These are phyloP conservation scores for Aspergillus phoenicis DNA, from an alignment of 2,329 filamentous ascomycete species.

Conservation along the genomic window DNA sequence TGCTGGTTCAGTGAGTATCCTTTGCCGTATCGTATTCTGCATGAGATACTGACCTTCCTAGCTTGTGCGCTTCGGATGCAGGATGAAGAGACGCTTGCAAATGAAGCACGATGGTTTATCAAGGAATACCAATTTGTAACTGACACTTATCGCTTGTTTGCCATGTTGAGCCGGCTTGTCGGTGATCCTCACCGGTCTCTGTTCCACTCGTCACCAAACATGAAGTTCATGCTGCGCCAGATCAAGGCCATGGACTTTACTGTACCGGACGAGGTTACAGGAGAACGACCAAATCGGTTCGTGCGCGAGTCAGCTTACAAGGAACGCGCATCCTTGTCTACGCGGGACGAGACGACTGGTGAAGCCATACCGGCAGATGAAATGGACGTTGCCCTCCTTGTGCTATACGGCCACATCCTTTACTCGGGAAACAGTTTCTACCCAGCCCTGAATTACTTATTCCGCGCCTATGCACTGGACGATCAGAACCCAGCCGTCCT, in stretches of 20 bases:
- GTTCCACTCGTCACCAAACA: constrained; percentile 78
- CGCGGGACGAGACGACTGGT: constrained; percentile 37
- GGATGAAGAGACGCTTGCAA: constrained; percentile 74
- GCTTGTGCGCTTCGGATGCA: constrained; percentile 80
- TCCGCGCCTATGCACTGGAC: constrained; percentile 72
- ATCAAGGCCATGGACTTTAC: constrained; percentile 86
- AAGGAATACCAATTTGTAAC: constrained; percentile 77
- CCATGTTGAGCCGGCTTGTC: constrained; percentile 73
- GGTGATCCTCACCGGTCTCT: constrained; percentile 62
- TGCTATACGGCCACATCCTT: constrained; percentile 87
- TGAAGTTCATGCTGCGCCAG: constrained; percentile 89
- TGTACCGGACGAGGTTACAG: constrained; percentile 54
- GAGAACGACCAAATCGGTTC: constrained; percentile 24
- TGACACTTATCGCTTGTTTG: constrained; percentile 82
- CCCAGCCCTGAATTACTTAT: constrained; percentile 84
- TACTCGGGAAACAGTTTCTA: constrained; percentile 81
- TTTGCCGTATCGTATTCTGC: not conserved
- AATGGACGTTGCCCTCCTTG: constrained; percentile 78
- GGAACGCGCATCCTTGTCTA: constrained; percentile 46
- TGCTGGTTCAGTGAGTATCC: constrained; percentile 68
- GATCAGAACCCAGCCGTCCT: constrained; percentile 76
- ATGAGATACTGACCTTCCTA: constrained; percentile 33
- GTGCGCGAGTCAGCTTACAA: constrained; percentile 47
- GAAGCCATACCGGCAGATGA: constrained; percentile 44
- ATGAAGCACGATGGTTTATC: constrained; percentile 80